A percentile compares a stretch with the other conserved stretches of the same genome.
Evolutionary conservation across 1,139 yeast genomes (phyloP).

Genomic region (Suhomyces anneliseae): DNA sequence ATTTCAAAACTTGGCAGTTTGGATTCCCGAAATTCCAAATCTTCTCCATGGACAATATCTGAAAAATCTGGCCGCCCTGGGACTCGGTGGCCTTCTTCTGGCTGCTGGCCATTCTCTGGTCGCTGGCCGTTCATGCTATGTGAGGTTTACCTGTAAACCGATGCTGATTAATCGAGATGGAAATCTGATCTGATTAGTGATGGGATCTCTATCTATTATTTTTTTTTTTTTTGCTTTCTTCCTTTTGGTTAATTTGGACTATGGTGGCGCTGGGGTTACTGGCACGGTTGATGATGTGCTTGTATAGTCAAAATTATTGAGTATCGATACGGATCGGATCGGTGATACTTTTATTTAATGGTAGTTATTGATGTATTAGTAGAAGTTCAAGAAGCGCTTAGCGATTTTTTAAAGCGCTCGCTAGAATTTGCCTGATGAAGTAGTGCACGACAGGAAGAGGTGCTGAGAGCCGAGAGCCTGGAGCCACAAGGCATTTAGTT

Average conservation of each 20-base stretch:
- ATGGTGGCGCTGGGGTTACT: too few relatives aligned
- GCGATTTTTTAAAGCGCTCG: background rate
- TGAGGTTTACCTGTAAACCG: background rate
- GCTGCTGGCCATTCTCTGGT: background rate
- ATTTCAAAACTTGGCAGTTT: slow-evolving; percentile 13
- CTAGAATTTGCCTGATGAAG: background rate
- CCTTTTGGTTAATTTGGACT: too few relatives aligned
- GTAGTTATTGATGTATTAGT: too few relatives aligned
- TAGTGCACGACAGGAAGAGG: background rate
- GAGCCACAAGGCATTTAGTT: background rate
- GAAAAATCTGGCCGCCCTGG: slow-evolving; percentile 30
- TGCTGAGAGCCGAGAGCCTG: too few relatives aligned
- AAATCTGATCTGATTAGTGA: background rate
- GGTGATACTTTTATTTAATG: too few relatives aligned
- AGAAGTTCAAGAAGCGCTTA: background rate
- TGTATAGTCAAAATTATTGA: too few relatives aligned
- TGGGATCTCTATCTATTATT: background rate
- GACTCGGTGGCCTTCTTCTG: background rate
- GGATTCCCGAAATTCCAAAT: slow-evolving; percentile 34
- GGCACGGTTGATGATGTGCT: too few relatives aligned
- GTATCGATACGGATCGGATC: too few relatives aligned
- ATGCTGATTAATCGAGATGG: background rate
- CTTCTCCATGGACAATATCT: slow-evolving; percentile 43
- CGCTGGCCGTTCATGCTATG: background rate
- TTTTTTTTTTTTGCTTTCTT: too few relatives aligned